These are phyloP conservation scores for Potentilla sterilis DNA, from an alignment of 306 rosid genomes.

Conservation along the genomic window DNA sequence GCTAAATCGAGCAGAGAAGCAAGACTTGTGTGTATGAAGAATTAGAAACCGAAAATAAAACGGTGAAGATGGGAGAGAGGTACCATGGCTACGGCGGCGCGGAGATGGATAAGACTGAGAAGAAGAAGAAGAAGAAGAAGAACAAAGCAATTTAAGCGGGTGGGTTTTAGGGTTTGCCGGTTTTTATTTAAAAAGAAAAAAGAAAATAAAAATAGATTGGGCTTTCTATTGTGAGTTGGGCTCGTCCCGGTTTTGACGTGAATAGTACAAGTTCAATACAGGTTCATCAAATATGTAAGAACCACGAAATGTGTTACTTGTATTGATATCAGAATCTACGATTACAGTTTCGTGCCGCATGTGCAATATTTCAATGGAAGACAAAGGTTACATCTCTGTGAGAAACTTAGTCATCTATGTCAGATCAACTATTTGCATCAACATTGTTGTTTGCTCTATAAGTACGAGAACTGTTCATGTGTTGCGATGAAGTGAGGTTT, in stretches of 20 bases:
- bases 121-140: background rate
- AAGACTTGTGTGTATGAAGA: background rate
- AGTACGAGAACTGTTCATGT: slow-evolving; percentile 23
- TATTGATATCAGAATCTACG: background rate
- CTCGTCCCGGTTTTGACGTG: background rate
- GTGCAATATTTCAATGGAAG: background rate
- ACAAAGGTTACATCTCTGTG: background rate
- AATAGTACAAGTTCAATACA: no score
- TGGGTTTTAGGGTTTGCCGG: background rate
- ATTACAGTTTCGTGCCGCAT: background rate
- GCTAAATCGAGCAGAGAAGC: background rate
- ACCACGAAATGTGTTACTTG: background rate
- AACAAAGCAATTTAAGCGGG: background rate
- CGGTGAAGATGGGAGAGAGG: background rate
- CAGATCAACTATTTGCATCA: background rate
- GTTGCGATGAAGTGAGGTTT: slow-evolving; percentile 26
- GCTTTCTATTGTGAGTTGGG: background rate
- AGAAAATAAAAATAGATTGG: background rate
- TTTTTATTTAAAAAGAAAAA: background rate
- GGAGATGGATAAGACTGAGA: background rate
- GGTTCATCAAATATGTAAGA: no score
- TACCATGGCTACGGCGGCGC: slow-evolving; percentile 22
- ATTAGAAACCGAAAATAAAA: background rate
- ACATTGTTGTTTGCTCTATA: slow-evolving; percentile 18
- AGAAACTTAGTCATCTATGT: background rate